Evolutionary conservation across 2,329 filamentous ascomycete genomes (phyloP).

Genomic region (Fusarium sp.): DNA sequence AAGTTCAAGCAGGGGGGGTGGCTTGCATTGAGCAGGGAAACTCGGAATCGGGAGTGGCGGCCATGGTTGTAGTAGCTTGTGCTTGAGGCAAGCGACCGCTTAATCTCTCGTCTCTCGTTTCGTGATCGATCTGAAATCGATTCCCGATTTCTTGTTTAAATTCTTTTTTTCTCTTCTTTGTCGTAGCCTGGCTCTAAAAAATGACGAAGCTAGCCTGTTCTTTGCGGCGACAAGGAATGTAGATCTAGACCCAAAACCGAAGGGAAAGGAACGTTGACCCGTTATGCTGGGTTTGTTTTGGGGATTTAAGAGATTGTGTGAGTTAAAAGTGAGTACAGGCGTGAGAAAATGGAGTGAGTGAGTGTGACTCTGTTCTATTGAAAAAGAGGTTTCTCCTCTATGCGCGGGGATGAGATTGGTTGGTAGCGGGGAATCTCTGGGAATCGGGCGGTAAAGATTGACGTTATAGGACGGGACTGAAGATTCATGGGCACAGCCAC

Average conservation of each 20-base stretch:
- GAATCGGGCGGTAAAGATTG: constrained; percentile 24
- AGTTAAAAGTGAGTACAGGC: not conserved
- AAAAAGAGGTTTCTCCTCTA: constrained; percentile 32
- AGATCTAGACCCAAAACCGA: constrained; percentile 23
- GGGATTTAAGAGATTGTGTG: constrained; percentile 6
- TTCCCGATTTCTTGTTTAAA: constrained; percentile 14
- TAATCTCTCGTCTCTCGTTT: constrained; percentile 19
- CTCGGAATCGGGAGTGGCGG: constrained; percentile 57
- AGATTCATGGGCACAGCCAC: constrained; percentile 27
- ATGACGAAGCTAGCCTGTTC: constrained; percentile 18
- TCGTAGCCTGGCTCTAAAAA: constrained; percentile 2
- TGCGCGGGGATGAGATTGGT: constrained; percentile 38
- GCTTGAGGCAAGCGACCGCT: constrained; percentile 19
- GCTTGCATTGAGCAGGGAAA: constrained; percentile 75
- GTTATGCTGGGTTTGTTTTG: constrained; percentile 17
- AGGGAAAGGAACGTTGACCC: constrained; percentile 22
- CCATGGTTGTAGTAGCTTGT: constrained; percentile 52
- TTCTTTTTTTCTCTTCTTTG: constrained; percentile 4
- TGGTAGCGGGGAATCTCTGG: constrained; percentile 22
- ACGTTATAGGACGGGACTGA: constrained; percentile 3
- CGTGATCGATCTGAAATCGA: constrained; percentile 33
- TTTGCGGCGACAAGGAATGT: constrained; percentile 33
- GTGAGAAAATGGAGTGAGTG: not conserved
- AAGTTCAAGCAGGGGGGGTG: constrained; percentile 23
- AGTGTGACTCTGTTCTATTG: constrained; percentile 19